Evolutionary conservation across 371 early-diverging fungal genomes (phyloP), one percentile per base, ranked within the genome.

Genomic region (Rhizopus microsporus): DNA sequence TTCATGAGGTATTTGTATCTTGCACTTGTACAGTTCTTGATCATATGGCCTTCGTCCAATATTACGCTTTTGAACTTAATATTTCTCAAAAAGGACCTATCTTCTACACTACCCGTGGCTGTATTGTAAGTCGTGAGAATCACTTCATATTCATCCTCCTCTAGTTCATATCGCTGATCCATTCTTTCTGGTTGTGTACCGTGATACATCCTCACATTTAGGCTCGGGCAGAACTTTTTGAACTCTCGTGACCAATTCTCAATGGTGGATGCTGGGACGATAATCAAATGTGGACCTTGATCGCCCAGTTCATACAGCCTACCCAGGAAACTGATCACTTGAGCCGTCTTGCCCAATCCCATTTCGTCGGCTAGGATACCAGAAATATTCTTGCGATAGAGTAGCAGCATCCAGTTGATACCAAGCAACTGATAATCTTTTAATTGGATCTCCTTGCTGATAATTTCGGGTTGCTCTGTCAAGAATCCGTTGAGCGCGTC

Each of bases 281-380:
- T 78, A n/a, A 96, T 77, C 15, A 96, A 54, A 69, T 90, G 91
- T 6, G 92, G 93, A 0, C 93, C 92, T 6, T 61, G 47, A 16
- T 80, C 73, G 0, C 82, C 85, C 12, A 74, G 59, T 46, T 87
- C 86, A 3, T 77, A 62, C 10, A 93, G 75, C 12, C 82, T 77
- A 10, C 87, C 88, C 35, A 98, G 56, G 55, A 95, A 92, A 32
- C 90, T 75, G 60, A 98, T 97, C 5, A 95, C 93, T 65, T 97
- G 98, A 7, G 95, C 90, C 4, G 98, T 97, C 72, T 99, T 99
- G n/a, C 99, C 99, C 8, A 99, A 85, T 6, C 98, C 99, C 95
- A 94, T 96, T 80, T 94, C 94, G 64, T 95, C 96, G 0, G 95
- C 96, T 29, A 96, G 69, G 59, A 96, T 95, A 4, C 95, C 93